A percentile compares a stretch with the other conserved stretches of the same genome.
Evolutionary conservation across 768 basidiomycete genomes (phyloP).

Genomic region (Lanmaoa pseudosensibilis): DNA sequence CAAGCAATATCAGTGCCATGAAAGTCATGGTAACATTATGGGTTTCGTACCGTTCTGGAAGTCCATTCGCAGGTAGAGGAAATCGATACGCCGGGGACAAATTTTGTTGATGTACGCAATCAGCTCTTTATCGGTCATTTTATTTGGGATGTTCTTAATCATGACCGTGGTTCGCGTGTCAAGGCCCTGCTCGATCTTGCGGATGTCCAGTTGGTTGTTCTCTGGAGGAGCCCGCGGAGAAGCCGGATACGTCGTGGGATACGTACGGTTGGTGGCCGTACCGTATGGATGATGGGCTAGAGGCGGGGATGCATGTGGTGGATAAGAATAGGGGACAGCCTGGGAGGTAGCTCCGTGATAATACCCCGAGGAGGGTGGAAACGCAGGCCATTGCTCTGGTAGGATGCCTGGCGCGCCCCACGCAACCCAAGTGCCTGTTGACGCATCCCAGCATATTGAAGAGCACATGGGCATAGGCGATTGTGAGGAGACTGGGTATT

Average conservation of each 20-base stretch:
- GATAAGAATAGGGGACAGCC: constrained; percentile 28
- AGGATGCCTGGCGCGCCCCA: constrained; percentile 28
- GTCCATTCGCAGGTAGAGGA: constrained; percentile 86
- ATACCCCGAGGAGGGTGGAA: constrained; percentile 27
- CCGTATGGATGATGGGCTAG: constrained; percentile 20
- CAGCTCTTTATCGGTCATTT: constrained; percentile 78
- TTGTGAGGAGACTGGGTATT: constrained; percentile 31
- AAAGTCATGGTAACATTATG: background rate
- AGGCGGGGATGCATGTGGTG: constrained; percentile 27
- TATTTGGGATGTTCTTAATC: constrained; percentile 93
- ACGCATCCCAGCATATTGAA: constrained; percentile 31
- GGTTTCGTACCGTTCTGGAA: constrained; percentile 66
- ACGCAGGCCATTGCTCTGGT: constrained; percentile 33
- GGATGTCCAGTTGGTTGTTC: constrained; percentile 64
- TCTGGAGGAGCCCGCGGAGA: constrained; percentile 35
- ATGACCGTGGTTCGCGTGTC: constrained; percentile 86
- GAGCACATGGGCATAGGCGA: constrained; percentile 31
- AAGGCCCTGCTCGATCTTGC: constrained; percentile 69
- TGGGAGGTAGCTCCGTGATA: constrained; percentile 27
- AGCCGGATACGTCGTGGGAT: constrained; percentile 23
- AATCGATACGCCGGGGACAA: constrained; percentile 77
- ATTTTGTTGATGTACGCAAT: constrained; percentile 67
- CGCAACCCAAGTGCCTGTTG: constrained; percentile 31
- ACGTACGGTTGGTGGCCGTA: constrained; percentile 18
- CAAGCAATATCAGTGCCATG: constrained; percentile 2